Conservation (phyloP, 129 eudicot species). For the Oenanthe sinensis region DNA sequence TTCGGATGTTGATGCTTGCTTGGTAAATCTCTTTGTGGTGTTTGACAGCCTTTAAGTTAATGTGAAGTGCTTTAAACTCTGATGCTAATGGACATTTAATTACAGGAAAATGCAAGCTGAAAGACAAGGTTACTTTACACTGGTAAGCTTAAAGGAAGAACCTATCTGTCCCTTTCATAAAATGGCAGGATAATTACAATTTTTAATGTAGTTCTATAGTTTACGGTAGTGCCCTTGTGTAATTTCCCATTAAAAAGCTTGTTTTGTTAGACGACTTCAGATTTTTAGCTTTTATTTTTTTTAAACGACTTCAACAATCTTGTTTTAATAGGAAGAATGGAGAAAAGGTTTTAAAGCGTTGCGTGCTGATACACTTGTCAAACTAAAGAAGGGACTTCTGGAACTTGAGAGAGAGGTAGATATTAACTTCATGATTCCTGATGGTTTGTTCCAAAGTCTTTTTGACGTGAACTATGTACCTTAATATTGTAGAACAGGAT, state of each 20-base stretch:
- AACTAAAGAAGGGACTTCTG: constrained; percentile 64
- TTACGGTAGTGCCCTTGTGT: neutral
- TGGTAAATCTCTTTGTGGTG: constrained; percentile 42
- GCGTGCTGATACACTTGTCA: constrained; percentile 66
- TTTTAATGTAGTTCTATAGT: neutral
- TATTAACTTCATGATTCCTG: neutral
- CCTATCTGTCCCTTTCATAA: neutral
- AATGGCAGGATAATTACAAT: neutral
- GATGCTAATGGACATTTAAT: constrained; percentile 10
- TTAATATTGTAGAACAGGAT: neutral
- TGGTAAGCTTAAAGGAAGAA: constrained; percentile 37
- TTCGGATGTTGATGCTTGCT: constrained; percentile 90
- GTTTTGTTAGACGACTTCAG: neutral
- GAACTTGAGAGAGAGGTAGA: constrained; percentile 87
- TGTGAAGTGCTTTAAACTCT: constrained; percentile 1
- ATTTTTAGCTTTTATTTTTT: neutral
- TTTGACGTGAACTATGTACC: neutral
- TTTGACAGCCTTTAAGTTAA: neutral
- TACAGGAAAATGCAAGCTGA: constrained; percentile 95
- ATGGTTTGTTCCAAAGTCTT: neutral
- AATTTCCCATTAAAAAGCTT: neutral
- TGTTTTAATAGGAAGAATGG: constrained; percentile 79
- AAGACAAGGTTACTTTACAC: constrained; percentile 86
- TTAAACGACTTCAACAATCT: neutral
- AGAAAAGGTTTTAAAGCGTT: constrained; percentile 80